Evolutionary conservation across 805 yeast genomes (phyloP), one percentile per base, ranked within the genome.

Genomic region (Zygoascus flipseniorum): DNA sequence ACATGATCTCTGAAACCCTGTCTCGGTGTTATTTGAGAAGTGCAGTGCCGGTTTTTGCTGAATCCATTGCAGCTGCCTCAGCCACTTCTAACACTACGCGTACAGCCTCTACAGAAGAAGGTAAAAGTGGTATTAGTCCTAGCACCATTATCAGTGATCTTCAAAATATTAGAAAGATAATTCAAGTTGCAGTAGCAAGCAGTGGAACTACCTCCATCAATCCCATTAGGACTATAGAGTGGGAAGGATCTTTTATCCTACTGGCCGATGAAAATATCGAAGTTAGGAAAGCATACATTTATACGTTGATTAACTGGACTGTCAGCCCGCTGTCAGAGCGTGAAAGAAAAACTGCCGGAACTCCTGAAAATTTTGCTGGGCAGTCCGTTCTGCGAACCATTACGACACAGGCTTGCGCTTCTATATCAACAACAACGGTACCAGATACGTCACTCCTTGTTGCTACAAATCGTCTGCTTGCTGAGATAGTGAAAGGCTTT

Each of bases 1-100:
- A 90, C 65, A 83, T 92, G 72, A 72, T 89, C 18, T 78, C 80
- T 31, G 95, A 86, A 54, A 72, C 89, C 13, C 57, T 73, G 28
- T 42, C 44, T 10, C 39, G 39, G 4, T 35, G 39, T 35, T 35
- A 35, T n/a, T 11, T n/a, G 13, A 35, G 39, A 35, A 13, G 13
- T n/a, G 8, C 16, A 2, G 16, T 10, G 4, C 16, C 39, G 13
- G 39, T 16, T 5, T 5, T 20, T 42, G 20, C 16, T 16, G 26
- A 20, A 8, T 18, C 20, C 18, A 5, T 20, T 9, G 6, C 45
- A 10, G 45, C 14, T 4, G 18, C 18, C 20, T 18, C 20, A 18
- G 45, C 35, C 4, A n/a, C 16, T 28, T 19, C 47, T 18, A 18
- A 23, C n/a, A 18, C 52, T 5, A 43, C 52, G 9, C 31, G 37